Evolutionary conservation across 2,329 filamentous ascomycete species (phyloP), one percentile per base, ranked within the genome.

Genomic region (Epichloe coenophiala): DNA sequence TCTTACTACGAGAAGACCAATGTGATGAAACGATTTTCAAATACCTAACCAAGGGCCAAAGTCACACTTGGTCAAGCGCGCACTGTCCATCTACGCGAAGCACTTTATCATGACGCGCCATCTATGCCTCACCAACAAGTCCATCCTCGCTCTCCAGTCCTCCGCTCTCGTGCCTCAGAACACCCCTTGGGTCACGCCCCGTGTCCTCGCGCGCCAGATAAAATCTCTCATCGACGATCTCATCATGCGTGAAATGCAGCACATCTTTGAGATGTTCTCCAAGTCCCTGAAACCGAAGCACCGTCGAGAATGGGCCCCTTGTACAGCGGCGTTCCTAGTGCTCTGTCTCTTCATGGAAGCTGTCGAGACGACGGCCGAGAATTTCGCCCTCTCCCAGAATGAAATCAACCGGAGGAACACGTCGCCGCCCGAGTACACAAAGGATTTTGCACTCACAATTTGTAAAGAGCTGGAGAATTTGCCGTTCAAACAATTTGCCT

Each of bases 331-430:
- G 0, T 80, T 80, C 57, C 62, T 80, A 11, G 71, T 78, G 3
- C 68, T 80, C 33, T 78, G 75, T 55, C 66, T 80, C 38, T 77
- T 78, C 59, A 78, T 80, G 75, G 77, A 80, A 63, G 65, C 71
- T 23, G 71, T 78, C 48, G 75, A 79, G 63, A 67, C 70, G 33
- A 70, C 75, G 7, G 68, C 75, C 35, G 76, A 80, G 62, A 66
- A 65, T 8, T 79, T 76, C 56, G 71, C 75, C 47, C 63, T 75
- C 11, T 66, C 70, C 31, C 68, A 75, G 56, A 77, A 75, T 59
- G 73, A 79, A 62, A 67, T 75, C 57, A 64, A 66, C 52, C 57
- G 71, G 51, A 66, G 68, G 40, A 68, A 67, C 51, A 61, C 61
- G n/a, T 57, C 60, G 23, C 57, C 61, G 27, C 64, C 68, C 6